Percentiles rank a stretch among this genome's conserved stretches.
Evolutionary conservation across 78 protist genomes (phyloP).

Genomic region (Creolimax fragrantissima): DNA sequence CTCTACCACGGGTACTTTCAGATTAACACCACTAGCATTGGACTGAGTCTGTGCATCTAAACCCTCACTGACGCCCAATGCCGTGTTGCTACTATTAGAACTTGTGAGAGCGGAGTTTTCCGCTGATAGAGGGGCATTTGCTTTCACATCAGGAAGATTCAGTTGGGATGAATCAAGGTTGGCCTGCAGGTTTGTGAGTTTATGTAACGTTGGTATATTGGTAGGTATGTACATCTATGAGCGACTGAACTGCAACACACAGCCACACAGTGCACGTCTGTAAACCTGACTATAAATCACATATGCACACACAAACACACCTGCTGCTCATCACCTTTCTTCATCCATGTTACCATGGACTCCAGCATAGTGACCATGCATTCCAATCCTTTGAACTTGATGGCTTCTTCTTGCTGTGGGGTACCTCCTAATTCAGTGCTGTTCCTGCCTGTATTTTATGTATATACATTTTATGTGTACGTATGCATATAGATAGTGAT

Average conservation of each 20-base stretch:
- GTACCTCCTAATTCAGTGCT: constrained; percentile 22
- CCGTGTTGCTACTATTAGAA: background rate
- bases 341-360: constrained; percentile 9
- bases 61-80: background rate
- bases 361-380: constrained; percentile 11
- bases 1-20: background rate
- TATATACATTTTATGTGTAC: background rate
- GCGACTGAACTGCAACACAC: no score
- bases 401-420: constrained; percentile 29
- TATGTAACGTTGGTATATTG: no score
- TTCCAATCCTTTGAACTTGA: constrained; percentile 18
- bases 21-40: background rate
- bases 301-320: background rate
- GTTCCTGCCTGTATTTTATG: background rate
- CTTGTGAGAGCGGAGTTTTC: no score
- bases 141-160: no score
- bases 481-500: background rate
- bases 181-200: no score
- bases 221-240: no score
- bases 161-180: no score
- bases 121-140: no score
- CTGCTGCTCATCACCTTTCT: background rate
- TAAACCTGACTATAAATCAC: background rate
- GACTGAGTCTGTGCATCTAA: background rate
- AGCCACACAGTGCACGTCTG: no score